Base-by-base conservation (phyloP, 1,284 basidiomycete species). In the Trichosporon coremiiforme region DNA sequence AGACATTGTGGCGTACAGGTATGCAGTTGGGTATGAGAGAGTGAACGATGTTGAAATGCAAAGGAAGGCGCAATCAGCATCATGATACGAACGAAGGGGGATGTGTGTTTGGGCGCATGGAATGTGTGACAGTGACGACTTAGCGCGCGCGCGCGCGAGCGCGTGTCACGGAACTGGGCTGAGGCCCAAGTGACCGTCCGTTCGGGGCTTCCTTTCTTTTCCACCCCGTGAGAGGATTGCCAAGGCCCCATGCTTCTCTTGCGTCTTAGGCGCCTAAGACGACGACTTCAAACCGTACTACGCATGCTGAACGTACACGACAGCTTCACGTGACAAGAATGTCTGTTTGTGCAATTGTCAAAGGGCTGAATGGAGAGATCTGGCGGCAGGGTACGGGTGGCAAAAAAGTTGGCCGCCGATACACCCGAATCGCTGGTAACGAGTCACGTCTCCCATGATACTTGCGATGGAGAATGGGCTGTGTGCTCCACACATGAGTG, bases 51-150 rank as follows among this genome's bases (percentile, higher is more conserved):
- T 66, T 33, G 47, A 50, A 41, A 69, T n/a, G 38, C 15, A 9
- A 50, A 36, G 53, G 53, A 60, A 66, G 66, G 66, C 33, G 36
- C 9, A 29, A 53, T 38, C 45, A 47, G 33, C 35, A 47, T 41
- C 55, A 25, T 65, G 33, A 60, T 22, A 36, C 7, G 36, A 17
- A 25, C 57, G 25, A 15, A 45, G 38, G 38, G 31, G 33, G 33
- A 35, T 31, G 22, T 20, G 45, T 65, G 25, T 65, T 65, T 65
- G 45, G 65, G 65, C 29, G 57, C 15, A 35, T 35, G 57, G 57
- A 62, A 62, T 62, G 57, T 62, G 57, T 62, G 57, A 62, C 57
- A 62, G 57, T 62, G 29, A 33, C 57, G 29, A 33, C 57, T 62
- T 62, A 35, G 57, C 57, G 57, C 31, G 25, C 25, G 25, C 25